phyloP scores from a whole-genome alignment of 257 asterid genomes.

The Thymus quinquecostatus region DNA sequence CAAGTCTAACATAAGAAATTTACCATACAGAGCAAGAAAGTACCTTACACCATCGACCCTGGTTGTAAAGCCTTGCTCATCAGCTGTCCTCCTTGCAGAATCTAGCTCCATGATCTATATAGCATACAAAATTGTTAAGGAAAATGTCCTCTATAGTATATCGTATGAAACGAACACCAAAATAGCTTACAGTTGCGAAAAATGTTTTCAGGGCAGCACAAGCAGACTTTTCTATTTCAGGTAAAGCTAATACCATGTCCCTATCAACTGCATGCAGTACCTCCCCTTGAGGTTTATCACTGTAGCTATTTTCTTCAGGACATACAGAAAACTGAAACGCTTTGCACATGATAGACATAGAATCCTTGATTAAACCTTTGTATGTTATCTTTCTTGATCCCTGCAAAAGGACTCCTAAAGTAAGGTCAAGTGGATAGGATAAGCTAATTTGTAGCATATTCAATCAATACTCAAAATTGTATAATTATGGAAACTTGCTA shows the following conservation, averaged over 20 bases:
- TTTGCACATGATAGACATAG: conserved; percentile 51
- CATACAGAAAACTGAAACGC: conserved; percentile 39
- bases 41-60: conserved; percentile 90
- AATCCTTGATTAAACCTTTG: conserved; percentile 68
- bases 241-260: conserved; percentile 61
- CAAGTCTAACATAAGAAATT: conserved; percentile 7
- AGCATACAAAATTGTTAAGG: conserved; percentile 32
- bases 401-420: conserved; percentile 46
- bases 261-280: conserved; percentile 33
- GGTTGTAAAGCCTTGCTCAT: conserved; percentile 67
- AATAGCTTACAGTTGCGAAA: conserved; percentile 57
- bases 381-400: conserved; percentile 76
- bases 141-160: conserved; percentile 27
- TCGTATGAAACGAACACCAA: conserved; percentile 30
- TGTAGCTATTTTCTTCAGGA: conserved; percentile 41
- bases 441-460: conserved; percentile 8
- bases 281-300: conserved; percentile 37
- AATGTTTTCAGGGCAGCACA: conserved; percentile 61
- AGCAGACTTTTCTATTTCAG: conserved; percentile 57
- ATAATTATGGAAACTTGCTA: neutral
- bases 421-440: conserved; percentile 28
- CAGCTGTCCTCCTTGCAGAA: conserved; percentile 64
- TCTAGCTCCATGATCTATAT: conserved; percentile 83
- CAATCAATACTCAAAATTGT: neutral
- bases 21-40: conserved; percentile 17